Base-by-base conservation (phyloP, 1,139 yeast genomes). In the Trichomonascaceae sp. region DNA sequence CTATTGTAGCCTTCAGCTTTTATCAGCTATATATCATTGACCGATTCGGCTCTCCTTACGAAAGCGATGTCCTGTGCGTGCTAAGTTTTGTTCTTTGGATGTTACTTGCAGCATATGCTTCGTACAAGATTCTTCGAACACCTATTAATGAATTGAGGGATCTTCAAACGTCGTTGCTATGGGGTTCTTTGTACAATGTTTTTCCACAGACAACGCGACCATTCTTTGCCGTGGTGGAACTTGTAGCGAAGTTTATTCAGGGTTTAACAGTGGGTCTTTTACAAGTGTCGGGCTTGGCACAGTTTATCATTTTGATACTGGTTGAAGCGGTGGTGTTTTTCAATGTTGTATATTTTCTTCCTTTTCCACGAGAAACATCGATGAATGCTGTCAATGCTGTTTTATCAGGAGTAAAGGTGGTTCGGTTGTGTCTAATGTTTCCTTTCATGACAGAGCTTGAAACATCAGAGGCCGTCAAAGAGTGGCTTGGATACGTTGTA, bases 251-350 rank as follows among this genome's bases (percentile, higher is more conserved):
- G n/a, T 57, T 70, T 19, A 17, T 65, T 13, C 64, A 71, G n/a
- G 71, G 71, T 12, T 32, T 70, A 9, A 61, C 67, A 1, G 57
- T 71, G 52, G 74, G 74, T 1, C 70, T 64, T 1, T 51, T 67
- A n/a, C 73, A 71, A 53, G 52, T 54, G 15, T 67, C 72, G 0
- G 74, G 74, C 12, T 53, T 67, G 8, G 73, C 74, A 1, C 74
- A 71, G 53, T 59, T 71, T 18, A 60, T 65, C 1, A 47, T 71
- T 6, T 58, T 71, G 30, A 67, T 69, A 3, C 51, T 66, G 12
- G 50, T 62, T 9, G 74, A 71, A 54, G 55, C 67, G 10, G 57
- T 58, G 24, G 59, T 57, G 38, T 57, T 68, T 44, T 52, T 60
- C 20, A 59, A 63, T 3, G 43, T 69, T 30, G 48, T 61, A 43